A percentile compares a stretch with the other conserved stretches of the same genome.
These are phyloP conservation scores for Zygotorulaspora florentina DNA, from an alignment of 805 yeast genomes.

Conservation along the genomic window DNA sequence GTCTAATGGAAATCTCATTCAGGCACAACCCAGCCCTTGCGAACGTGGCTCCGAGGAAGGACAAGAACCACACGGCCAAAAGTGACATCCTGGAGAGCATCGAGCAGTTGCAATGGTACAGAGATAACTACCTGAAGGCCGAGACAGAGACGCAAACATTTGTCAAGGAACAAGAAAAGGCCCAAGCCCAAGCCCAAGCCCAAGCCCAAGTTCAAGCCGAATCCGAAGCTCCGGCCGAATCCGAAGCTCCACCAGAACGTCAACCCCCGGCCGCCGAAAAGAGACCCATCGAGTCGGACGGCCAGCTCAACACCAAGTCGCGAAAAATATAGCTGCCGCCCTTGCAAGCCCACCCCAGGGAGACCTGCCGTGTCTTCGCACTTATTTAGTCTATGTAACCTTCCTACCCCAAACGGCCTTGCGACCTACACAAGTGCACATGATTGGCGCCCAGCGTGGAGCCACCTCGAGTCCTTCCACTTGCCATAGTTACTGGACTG, in stretches of 20 bases:
- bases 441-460: too few species aligned
- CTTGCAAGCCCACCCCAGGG: too few species aligned
- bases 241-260: conserved; percentile 1
- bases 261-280: background rate
- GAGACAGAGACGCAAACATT: conserved; percentile 3
- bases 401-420: too few species aligned
- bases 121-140: conserved; percentile 53
- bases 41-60: conserved; percentile 56
- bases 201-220: background rate
- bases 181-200: background rate
- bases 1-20: conserved; percentile 71
- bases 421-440: too few species aligned
- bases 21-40: conserved; percentile 71
- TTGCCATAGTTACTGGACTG: too few species aligned
- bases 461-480: too few species aligned
- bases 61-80: conserved; percentile 76
- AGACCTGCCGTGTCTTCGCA: too few species aligned
- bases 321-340: too few species aligned
- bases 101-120: conserved; percentile 72
- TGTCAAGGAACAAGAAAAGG: background rate
- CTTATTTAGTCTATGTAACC: too few species aligned
- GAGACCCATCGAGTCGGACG: too few species aligned
- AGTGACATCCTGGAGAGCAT: conserved; percentile 89
- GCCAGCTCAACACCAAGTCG: too few species aligned
- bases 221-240: background rate